A percentile compares a stretch with the other conserved stretches of the same genome.
These are phyloP conservation scores for Murraya koenigii DNA, from an alignment of 345 rosid species.

Conservation along the genomic window DNA sequence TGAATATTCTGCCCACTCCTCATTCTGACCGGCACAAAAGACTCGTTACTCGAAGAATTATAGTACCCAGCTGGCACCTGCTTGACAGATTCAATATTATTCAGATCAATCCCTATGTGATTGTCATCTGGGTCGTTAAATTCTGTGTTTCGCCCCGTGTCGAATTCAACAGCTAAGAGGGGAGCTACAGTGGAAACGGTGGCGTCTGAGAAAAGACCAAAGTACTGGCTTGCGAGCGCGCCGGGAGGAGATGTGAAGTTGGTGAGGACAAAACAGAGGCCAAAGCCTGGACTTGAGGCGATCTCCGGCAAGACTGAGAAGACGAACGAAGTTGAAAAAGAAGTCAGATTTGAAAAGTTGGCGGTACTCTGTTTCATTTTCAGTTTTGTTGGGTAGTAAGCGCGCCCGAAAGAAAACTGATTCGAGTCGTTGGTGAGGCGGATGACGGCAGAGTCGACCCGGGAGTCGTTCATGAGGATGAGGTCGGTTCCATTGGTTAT, in stretches of 20 bases:
- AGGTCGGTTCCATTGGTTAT: conserved; percentile 41
- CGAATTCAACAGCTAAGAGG: conserved; percentile 76
- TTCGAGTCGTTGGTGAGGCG: conserved; percentile 63
- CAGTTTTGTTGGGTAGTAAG: conserved; percentile 53
- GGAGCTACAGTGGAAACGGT: conserved; percentile 43
- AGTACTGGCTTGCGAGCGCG: conserved; percentile 68
- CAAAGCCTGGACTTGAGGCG: conserved; percentile 73
- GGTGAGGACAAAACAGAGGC: conserved; percentile 81
- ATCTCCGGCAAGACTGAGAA: conserved; percentile 49
- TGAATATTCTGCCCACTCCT: conserved; percentile 64
- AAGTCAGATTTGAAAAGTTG: conserved; percentile 51
- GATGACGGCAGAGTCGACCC: conserved; percentile 52
- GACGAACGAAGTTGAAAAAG: conserved; percentile 68
- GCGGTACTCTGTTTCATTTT: conserved; percentile 37
- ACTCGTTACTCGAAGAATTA: conserved; percentile 39
- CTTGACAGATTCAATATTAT: conserved; percentile 40
- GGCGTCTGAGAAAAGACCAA: conserved; percentile 60
- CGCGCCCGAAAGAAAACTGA: conserved; percentile 56
- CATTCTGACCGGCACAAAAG: conserved; percentile 56
- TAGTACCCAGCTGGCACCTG: conserved; percentile 53
- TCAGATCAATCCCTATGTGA: conserved; percentile 77
- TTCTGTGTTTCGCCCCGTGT: conserved; percentile 65
- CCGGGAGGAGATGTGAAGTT: conserved; percentile 71
- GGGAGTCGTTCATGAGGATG: conserved; percentile 58
- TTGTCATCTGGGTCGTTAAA: conserved; percentile 63